These are phyloP conservation scores for Cupressus sempervirens DNA, from an alignment of 75 land plant genomes.

Conservation along the genomic window DNA sequence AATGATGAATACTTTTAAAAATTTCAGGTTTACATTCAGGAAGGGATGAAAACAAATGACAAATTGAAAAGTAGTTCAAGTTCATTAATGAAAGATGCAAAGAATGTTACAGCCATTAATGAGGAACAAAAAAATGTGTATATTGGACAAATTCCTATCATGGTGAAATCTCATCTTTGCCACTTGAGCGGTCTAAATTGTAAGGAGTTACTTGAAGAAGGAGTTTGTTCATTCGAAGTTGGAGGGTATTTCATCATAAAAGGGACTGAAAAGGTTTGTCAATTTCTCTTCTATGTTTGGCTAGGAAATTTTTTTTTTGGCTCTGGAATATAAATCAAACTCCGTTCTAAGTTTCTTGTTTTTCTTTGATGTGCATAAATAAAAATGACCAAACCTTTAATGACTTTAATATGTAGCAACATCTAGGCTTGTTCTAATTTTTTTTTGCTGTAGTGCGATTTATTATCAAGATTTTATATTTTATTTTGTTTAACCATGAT, in stretches of 20 bases:
- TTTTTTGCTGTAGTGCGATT: neutral
- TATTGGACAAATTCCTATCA: slow-evolving; percentile 77
- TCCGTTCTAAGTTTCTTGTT: neutral
- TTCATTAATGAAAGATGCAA: neutral
- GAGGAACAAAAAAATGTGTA: slow-evolving; percentile 30
- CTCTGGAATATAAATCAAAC: neutral
- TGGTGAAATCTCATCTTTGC: slow-evolving; percentile 87
- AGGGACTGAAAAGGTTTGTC: slow-evolving; percentile 81
- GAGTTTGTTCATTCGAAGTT: slow-evolving; percentile 69
- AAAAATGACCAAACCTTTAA: neutral
- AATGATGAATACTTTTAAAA: neutral
- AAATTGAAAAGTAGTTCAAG: neutral
- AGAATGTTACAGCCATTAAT: neutral
- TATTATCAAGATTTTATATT: neutral
- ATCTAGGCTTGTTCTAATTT: neutral
- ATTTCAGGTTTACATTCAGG: slow-evolving; percentile 2
- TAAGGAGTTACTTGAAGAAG: slow-evolving; percentile 18
- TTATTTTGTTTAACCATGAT: too few species aligned
- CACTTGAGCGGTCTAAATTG: slow-evolving; percentile 37
- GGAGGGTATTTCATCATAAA: slow-evolving; percentile 94
- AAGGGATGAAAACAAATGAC: neutral
- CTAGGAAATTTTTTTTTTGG: neutral
- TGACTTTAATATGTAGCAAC: neutral
- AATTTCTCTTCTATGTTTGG: neutral
- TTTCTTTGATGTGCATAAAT: neutral